Percentiles rank a stretch among this genome's conserved stretches.
Conservation (phyloP, 2,329 filamentous ascomycete species). For the Fusarium sp. region DNA sequence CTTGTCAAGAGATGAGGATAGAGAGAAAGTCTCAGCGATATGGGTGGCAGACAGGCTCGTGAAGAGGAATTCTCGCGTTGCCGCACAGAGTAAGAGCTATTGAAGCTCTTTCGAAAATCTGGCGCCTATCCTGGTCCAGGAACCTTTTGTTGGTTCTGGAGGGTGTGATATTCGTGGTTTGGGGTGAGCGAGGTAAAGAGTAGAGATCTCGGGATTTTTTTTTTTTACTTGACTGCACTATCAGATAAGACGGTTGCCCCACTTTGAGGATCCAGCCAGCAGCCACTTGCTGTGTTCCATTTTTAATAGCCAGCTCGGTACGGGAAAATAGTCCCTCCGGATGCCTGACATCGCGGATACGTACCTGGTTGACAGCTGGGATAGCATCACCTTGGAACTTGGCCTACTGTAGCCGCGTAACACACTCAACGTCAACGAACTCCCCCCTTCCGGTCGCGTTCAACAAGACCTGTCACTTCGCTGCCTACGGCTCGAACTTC, state of each 20-base stretch:
- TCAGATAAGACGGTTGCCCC: neutral
- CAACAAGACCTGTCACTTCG: neutral
- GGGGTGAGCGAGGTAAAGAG: neutral
- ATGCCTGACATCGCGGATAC: constrained; percentile 25
- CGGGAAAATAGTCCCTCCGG: constrained; percentile 32
- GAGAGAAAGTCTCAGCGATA: neutral
- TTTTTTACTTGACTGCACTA: neutral
- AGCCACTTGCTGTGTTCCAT: constrained; percentile 34
- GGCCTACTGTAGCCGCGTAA: constrained; percentile 42
- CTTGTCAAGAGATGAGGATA: neutral
- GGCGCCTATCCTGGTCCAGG: neutral
- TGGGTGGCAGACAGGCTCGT: neutral
- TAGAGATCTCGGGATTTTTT: neutral
- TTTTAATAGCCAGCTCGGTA: neutral
- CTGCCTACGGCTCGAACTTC: neutral
- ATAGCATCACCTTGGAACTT: constrained; percentile 44
- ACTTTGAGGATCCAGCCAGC: neutral
- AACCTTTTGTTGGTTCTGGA: neutral
- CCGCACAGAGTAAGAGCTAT: neutral
- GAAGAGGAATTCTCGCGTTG: neutral
- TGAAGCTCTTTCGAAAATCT: neutral
- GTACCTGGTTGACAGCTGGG: constrained; percentile 39
- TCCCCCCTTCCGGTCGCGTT: neutral
- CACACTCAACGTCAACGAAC: constrained; percentile 23
- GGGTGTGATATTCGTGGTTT: neutral